Base-by-base conservation (phyloP, 306 rosid species). In the Adenanthera pavonina region DNA sequence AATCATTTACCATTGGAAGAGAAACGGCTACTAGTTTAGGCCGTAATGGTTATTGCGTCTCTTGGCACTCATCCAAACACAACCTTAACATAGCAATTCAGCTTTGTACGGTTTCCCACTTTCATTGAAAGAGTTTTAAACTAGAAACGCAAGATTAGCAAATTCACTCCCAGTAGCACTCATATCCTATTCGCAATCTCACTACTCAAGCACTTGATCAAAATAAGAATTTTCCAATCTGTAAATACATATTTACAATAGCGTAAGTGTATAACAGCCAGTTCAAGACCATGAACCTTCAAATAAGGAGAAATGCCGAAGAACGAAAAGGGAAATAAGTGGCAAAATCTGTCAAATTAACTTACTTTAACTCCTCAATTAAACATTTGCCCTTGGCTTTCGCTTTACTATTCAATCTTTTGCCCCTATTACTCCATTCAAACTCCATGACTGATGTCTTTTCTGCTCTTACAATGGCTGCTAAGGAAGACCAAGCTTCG, bases 401-500 rank as follows among this genome's bases (percentile, higher is more conserved):
- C 11, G 79, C 72, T 40, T 75, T 88, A 6, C 64, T 88, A 8
- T 78, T 89, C 78, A 35, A 44, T 48, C 78, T 92, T 66, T 61
- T 80, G 40, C 90, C 76, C 78, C 82, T 84, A 40, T 81, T 88
- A 51, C 80, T 75, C 69, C 85, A 41, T 38, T 67, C 87, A 77
- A 72, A 87, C 51, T 86, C 87, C 88, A 89, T 65, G 41, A 85
- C 88, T 6, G 93, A 90, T 60, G 82, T 68, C 72, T 89, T 92
- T 87, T 92, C 97, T 40, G 89, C 90, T 54, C 78, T 76, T 20
- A 89, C 87, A 65, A 92, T 84, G 73, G 92, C 87, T 20, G 88
- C 94, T 72, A 92, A 83, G 75, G 96, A 81, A 65, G 91, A 86
- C 99, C 95, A 93, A 41, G 87, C 93, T 85, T 93, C 98, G 36